Evolutionary conservation across 2,329 filamentous ascomycete genomes (phyloP).

Genomic region (Neurospora sp.): DNA sequence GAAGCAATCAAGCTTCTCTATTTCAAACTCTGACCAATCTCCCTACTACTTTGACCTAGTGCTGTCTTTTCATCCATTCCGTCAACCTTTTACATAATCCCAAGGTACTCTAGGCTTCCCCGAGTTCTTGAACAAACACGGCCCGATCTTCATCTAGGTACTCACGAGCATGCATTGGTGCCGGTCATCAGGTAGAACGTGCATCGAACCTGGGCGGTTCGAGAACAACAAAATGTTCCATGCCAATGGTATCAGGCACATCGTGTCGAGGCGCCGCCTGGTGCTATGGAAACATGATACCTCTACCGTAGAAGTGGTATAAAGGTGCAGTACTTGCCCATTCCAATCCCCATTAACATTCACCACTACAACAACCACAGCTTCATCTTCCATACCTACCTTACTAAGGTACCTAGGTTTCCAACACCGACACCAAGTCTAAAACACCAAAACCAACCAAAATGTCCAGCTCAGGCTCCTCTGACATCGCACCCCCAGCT

Average conservation of each 20-base stretch:
- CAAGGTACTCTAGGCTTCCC: not conserved
- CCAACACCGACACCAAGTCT: not conserved
- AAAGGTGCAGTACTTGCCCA: not conserved
- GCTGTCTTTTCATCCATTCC: not conserved
- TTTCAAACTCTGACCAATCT: not conserved
- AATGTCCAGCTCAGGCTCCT: not conserved
- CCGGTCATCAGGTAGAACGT: not conserved
- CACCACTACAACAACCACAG: not conserved
- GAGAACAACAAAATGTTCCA: not conserved
- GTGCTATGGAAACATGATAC: not conserved
- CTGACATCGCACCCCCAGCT: not conserved
- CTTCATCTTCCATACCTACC: not conserved
- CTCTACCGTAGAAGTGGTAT: not conserved
- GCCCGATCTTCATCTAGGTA: not conserved
- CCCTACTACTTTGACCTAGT: not conserved
- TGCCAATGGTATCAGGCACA: too few relatives aligned
- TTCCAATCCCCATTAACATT: too few relatives aligned
- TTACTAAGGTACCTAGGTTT: not conserved
- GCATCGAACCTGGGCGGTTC: not conserved
- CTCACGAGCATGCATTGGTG: not conserved
- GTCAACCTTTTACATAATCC: not conserved
- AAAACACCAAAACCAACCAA: not conserved
- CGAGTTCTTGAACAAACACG: not conserved
- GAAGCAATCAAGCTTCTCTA: not conserved
- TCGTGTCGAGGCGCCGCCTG: accelerated